These are phyloP conservation scores for Dendrostoma leiphaemia DNA, from an alignment of 2,329 filamentous ascomycete genomes.

Conservation along the genomic window DNA sequence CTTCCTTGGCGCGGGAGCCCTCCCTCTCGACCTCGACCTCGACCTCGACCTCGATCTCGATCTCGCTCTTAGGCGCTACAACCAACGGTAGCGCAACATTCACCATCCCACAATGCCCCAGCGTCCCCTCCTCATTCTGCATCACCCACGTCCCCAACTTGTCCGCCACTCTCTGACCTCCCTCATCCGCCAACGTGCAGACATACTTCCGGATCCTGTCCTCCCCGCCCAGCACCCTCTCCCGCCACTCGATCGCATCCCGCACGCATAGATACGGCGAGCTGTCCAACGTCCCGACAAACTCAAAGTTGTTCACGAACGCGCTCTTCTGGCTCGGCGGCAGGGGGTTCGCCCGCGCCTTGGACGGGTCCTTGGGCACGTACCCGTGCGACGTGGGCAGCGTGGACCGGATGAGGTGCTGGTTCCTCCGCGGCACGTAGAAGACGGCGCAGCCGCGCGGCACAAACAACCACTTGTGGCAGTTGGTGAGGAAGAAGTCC, in stretches of 20 bases:
- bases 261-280: conserved; percentile 70
- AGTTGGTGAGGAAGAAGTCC: conserved; percentile 86
- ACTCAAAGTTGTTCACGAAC: conserved; percentile 73
- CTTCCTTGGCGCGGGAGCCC: not conserved
- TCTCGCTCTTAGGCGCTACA: conserved; percentile 19
- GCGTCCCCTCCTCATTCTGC: conserved; percentile 60
- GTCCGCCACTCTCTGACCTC: conserved; percentile 57
- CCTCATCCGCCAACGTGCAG: conserved; percentile 60
- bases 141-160: conserved; percentile 69
- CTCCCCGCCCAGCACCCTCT: conserved; percentile 71
- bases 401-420: conserved; percentile 69
- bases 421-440: conserved; percentile 75
- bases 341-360: conserved; percentile 37
- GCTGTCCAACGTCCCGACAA: conserved; percentile 72
- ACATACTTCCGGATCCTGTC: conserved; percentile 64
- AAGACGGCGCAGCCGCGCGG: conserved; percentile 80
- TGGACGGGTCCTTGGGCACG: conserved; percentile 37
- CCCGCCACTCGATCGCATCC: conserved; percentile 69
- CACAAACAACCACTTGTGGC: conserved; percentile 85
- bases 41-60: not conserved
- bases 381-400: conserved; percentile 83
- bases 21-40: not conserved
- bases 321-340: conserved; percentile 46
- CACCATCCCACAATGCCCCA: conserved; percentile 67
- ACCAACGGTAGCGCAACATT: conserved; percentile 72